These are phyloP conservation scores for Magnolia kwangsiensis DNA, from an alignment of 164 flowering plant genomes.

Conservation along the genomic window DNA sequence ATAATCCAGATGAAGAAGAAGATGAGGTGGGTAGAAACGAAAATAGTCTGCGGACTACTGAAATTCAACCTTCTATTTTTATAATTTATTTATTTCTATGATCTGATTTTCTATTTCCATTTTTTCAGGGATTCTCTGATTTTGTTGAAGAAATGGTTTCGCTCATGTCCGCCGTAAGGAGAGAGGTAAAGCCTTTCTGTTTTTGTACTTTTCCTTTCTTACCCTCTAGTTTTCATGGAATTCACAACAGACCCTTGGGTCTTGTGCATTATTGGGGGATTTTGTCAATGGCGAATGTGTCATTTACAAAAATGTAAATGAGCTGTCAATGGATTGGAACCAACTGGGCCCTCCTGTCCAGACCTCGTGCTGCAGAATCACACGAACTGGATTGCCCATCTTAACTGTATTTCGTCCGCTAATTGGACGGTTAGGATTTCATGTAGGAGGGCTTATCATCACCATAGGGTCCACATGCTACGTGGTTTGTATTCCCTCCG, in stretches of 20 bases:
- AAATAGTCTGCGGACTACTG: neutral
- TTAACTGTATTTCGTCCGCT: too few species aligned
- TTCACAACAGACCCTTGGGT: neutral
- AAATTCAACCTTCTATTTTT: neutral
- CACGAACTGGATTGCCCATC: too few species aligned
- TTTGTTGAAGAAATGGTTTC: constrained; percentile 55
- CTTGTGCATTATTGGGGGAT: too few species aligned
- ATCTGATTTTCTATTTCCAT: neutral
- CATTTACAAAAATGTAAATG: too few species aligned
- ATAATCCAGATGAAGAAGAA: constrained; percentile 50
- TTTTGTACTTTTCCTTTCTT: neutral
- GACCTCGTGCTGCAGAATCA: too few species aligned
- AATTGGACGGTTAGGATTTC: too few species aligned
- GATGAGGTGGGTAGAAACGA: constrained; percentile 37
- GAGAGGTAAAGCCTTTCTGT: constrained; percentile 32
- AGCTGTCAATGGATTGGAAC: too few species aligned
- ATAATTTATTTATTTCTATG: neutral
- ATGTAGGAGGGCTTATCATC: neutral
- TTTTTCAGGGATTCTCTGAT: constrained; percentile 46
- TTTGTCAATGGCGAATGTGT: neutral
- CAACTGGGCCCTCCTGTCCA: too few species aligned
- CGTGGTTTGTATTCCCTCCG: neutral
- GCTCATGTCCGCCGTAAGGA: constrained; percentile 36
- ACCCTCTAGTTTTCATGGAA: neutral
- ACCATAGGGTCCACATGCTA: neutral